Percentiles rank a stretch among this genome's conserved stretches.
Evolutionary conservation across 352 stramenopile species (phyloP).

Genomic region (Blastocystis sp.): DNA sequence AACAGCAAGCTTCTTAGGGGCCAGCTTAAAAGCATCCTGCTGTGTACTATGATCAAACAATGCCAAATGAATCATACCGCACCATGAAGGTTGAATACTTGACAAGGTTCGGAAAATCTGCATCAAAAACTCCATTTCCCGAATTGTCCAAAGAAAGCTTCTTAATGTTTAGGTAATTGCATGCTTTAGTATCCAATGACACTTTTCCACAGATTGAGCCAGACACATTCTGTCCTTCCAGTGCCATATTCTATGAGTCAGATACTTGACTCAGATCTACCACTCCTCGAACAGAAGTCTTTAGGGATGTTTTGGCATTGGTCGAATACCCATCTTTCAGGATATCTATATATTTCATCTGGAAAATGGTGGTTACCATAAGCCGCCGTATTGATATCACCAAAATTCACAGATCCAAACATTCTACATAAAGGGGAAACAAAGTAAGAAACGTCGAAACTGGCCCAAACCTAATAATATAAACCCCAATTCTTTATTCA

Average conservation of each 20-base stretch:
- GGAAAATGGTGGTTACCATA: background rate
- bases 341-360: background rate
- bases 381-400: constrained; percentile 20
- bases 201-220: background rate
- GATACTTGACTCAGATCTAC: background rate
- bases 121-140: background rate
- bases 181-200: background rate
- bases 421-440: background rate
- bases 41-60: background rate
- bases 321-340: constrained; percentile 15
- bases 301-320: background rate
- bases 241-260: background rate
- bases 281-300: background rate
- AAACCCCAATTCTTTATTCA: background rate
- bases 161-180: constrained; percentile 5
- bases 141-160: constrained; percentile 17
- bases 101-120: background rate
- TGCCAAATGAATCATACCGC: background rate
- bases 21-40: background rate
- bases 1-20: background rate
- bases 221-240: background rate
- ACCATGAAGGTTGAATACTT: background rate
- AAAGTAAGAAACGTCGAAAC: background rate
- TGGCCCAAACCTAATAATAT: background rate
- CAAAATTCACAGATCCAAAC: constrained; percentile 4